These are phyloP conservation scores for Leccinum fallax DNA, from an alignment of 1,284 basidiomycete species.

Conservation along the genomic window DNA sequence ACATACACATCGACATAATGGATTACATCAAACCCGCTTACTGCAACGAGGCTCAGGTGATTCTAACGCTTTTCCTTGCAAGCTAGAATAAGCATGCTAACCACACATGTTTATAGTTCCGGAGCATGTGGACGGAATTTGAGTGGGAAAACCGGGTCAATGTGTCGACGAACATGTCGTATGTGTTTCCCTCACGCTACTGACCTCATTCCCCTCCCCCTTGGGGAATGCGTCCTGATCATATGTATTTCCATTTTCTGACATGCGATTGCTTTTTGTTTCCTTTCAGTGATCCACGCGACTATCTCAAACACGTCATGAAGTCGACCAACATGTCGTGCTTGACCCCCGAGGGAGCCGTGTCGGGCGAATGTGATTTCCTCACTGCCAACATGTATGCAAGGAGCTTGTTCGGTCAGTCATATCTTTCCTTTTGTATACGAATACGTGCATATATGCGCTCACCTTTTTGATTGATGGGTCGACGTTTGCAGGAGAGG, in stretches of 20 bases:
- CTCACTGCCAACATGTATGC: constrained; percentile 85
- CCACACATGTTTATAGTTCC: constrained; percentile 60
- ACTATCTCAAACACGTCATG: constrained; percentile 81
- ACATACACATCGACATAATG: constrained; percentile 99
- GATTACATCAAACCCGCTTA: constrained; percentile 99
- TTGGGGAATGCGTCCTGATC: background rate
- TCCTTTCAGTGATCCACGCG: constrained; percentile 59
- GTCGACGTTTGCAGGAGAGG: constrained; percentile 67
- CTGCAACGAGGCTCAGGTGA: constrained; percentile 92
- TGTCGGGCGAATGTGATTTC: constrained; percentile 85
- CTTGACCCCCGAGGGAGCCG: constrained; percentile 79
- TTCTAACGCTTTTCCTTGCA: background rate
- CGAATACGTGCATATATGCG: background rate
- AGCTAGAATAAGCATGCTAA: constrained; percentile 3
- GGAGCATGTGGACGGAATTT: constrained; percentile 91
- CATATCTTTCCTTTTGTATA: background rate
- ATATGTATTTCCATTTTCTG: background rate
- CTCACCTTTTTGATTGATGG: background rate
- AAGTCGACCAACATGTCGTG: constrained; percentile 86
- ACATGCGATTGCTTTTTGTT: background rate
- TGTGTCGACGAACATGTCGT: constrained; percentile 75
- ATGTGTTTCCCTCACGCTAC: constrained; percentile 5
- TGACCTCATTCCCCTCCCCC: background rate
- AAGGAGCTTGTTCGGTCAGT: constrained; percentile 70
- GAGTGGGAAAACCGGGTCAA: constrained; percentile 93